Percentiles rank a stretch among this genome's conserved stretches.
phyloP scores from a whole-genome alignment of 1,139 yeast genomes.

The Pichia sp. region DNA sequence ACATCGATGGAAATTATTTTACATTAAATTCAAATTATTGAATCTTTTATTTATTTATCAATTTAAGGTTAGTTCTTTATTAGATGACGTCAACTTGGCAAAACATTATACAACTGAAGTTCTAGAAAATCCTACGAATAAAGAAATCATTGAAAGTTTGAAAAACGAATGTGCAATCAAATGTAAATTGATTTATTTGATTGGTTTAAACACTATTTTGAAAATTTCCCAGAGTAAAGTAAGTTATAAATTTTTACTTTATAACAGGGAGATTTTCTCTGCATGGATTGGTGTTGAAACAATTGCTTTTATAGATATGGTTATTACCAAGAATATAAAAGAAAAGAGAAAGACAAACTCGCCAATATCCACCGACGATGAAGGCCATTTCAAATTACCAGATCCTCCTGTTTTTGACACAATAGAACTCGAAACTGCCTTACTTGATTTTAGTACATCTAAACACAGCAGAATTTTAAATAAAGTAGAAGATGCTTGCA shows the following conservation, averaged over 20 bases:
- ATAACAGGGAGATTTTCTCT: slow-evolving; percentile 13
- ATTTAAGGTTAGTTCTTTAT: neutral
- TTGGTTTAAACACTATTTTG: slow-evolving; percentile 3
- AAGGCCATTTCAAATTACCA: neutral
- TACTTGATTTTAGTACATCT: neutral
- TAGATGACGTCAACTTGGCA: slow-evolving; percentile 1
- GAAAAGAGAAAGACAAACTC: neutral
- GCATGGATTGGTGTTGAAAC: slow-evolving; percentile 12
- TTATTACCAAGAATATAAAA: neutral
- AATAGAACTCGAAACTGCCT: slow-evolving; percentile 3
- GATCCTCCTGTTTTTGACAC: slow-evolving; percentile 1
- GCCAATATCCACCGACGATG: neutral
- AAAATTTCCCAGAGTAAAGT: slow-evolving; percentile 3
- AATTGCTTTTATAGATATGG: slow-evolving; percentile 4
- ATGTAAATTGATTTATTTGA: slow-evolving; percentile 5
- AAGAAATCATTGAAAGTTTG: slow-evolving; percentile 1
- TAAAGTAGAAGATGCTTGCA: neutral
- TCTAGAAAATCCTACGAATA: slow-evolving; percentile 1
- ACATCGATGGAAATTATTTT: slow-evolving; percentile 10
- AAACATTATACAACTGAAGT: neutral
- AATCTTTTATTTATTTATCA: neutral
- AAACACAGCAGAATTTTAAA: neutral
- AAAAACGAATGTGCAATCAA: slow-evolving; percentile 1
- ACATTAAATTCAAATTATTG: slow-evolving; percentile 11
- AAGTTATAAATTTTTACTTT: slow-evolving; percentile 11